A percentile compares a stretch with the other conserved stretches of the same genome.
Conservation (phyloP, 108 stramenopile species). For the Schizochytrium sp. region DNA sequence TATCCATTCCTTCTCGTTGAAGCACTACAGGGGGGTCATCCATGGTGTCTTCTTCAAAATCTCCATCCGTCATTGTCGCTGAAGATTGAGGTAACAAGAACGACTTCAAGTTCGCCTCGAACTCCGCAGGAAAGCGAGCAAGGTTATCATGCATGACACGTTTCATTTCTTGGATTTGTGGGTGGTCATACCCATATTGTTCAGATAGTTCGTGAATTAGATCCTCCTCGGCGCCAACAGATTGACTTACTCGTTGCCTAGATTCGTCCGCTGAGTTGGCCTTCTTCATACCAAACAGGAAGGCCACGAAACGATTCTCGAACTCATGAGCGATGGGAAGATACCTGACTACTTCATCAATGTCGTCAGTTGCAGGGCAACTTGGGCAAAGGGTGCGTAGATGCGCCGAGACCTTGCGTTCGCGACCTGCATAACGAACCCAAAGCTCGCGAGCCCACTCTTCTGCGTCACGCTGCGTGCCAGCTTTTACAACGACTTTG, state of each 20-base stretch:
- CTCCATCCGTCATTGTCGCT: too few species aligned
- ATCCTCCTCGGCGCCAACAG: constrained; percentile 1
- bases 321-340: background rate
- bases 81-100: background rate
- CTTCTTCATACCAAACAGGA: background rate
- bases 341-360: background rate
- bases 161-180: constrained; percentile 20
- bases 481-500: background rate
- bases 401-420: constrained; percentile 6
- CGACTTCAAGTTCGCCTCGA: background rate
- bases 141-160: constrained; percentile 28
- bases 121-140: constrained; percentile 35
- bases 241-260: background rate
- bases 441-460: constrained; percentile 21
- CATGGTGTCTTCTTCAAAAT: background rate
- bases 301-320: background rate
- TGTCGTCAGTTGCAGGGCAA: background rate
- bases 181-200: constrained; percentile 26
- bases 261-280: background rate
- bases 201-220: background rate
- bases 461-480: background rate
- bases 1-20: background rate
- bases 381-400: background rate
- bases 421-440: background rate
- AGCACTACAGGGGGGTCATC: background rate